Evolutionary conservation across 768 basidiomycete species (phyloP), one percentile per base, ranked within the genome.

Genomic region (Steccherinum ochraceum): DNA sequence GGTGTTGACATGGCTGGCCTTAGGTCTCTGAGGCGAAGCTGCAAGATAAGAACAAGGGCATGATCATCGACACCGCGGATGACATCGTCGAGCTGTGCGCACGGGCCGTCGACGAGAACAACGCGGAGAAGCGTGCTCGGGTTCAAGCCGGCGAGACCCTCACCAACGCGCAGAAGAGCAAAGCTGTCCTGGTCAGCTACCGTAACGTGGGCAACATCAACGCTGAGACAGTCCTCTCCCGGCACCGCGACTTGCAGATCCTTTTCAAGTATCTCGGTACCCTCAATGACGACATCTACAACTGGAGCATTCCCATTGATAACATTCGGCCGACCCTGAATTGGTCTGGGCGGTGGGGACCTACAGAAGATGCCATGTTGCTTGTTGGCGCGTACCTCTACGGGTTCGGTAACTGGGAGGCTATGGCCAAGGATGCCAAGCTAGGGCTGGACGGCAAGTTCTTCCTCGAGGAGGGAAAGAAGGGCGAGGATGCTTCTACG

Each of bases 391-490:
- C 96, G 10, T 97, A 78, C 73, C 61, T 86, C 18, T 87, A 98
- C 59, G 96, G 96, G 18, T 95, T 98, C 64, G 95, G 94, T 12
- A 90, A 88, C 62, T 99, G 96, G 96, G 96, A 98, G 63, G 78
- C 80, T 21, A 98, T 98, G 77, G 80, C 83, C 50, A 90, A 93
- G 69, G 96, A 99, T 64, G 67, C 80, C 12, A 80, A 80, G 53
- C 82, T 99, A 12, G 82, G 83, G 2, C 76, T 99, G 12, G 79
- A 83, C 1, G 92, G 87, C 67, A 97, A 97, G 65, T 95, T 99
- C 73, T 98, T 97, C 82, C 76, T 99, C 47, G 96, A 97, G 64
- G 94, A 97, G 67, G 90, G 88, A 59, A 98, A 97, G 74, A 95
- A 96, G 68, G 86, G 84, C 25, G 88, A 92, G 70, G 89, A 93